Conservation (phyloP, 116 monocot genomes). For the Papilionanthe hybrid region DNA sequence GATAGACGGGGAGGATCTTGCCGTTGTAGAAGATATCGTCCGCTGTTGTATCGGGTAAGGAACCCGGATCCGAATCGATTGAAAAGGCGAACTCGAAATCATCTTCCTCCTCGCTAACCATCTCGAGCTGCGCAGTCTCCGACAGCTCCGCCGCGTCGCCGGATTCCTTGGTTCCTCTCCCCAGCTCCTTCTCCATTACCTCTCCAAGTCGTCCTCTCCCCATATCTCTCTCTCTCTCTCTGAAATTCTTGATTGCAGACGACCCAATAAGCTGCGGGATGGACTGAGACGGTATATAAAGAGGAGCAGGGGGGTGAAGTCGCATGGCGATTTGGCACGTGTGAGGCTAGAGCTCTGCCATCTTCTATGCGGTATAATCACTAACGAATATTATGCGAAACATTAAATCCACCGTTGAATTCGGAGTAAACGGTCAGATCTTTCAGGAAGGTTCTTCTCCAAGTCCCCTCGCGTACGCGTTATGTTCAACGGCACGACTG, state of each 20-base stretch:
- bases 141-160: not conserved
- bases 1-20: slow-evolving; percentile 21
- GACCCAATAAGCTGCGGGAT: not conserved
- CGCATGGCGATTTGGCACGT: not conserved
- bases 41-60: not conserved
- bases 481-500: not conserved
- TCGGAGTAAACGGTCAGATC: not conserved
- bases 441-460: not conserved
- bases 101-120: slow-evolving; percentile 6
- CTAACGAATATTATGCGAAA: not conserved
- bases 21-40: slow-evolving; percentile 27
- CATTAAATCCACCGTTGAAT: not conserved
- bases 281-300: not conserved
- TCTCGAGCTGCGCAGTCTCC: not conserved
- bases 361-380: not conserved
- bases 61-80: not conserved
- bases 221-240: not conserved
- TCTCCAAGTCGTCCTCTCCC: not conserved
- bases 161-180: not conserved
- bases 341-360: not conserved
- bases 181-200: not conserved
- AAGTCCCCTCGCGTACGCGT: not conserved
- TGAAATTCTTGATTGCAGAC: not conserved
- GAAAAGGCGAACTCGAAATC: slow-evolving; percentile 27
- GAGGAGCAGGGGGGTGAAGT: not conserved